A percentile compares a stretch with the other conserved stretches of the same genome.
Evolutionary conservation across 1,284 basidiomycete genomes (phyloP).

Genomic region (Serendipita sp.): DNA sequence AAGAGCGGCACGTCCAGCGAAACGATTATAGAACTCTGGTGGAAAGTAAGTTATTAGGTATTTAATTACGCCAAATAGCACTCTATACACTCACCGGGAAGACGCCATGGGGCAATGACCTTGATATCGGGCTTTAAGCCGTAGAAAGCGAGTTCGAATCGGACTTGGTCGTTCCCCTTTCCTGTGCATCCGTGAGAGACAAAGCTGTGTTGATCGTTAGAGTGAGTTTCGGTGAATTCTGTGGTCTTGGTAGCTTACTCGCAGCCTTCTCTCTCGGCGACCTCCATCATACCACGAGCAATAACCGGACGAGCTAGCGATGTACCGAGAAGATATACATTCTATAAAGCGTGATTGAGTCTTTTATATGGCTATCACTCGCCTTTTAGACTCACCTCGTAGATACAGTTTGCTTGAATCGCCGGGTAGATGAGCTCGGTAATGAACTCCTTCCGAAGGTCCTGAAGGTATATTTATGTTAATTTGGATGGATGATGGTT

Average conservation of each 20-base stretch:
- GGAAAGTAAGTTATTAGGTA: neutral
- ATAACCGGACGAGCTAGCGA: conserved; percentile 97
- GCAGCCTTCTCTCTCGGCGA: conserved; percentile 84
- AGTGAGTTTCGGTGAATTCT: neutral
- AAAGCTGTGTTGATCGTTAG: conserved; percentile 36
- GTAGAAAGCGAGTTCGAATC: conserved; percentile 98
- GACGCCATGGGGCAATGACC: conserved; percentile 95
- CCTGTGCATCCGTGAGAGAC: conserved; percentile 98
- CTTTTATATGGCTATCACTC: conserved; percentile 2
- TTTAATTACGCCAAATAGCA: neutral
- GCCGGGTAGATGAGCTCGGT: conserved; percentile 96
- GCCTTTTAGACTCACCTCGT: conserved; percentile 48
- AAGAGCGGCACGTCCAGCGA: conserved; percentile 87
- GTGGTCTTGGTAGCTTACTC: conserved; percentile 16
- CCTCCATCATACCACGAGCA: conserved; percentile 95
- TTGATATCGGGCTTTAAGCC: conserved; percentile 97
- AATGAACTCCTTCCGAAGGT: conserved; percentile 90
- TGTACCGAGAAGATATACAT: conserved; percentile 95
- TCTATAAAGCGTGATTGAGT: conserved; percentile 32
- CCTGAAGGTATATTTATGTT: conserved; percentile 31
- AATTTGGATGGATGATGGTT: neutral
- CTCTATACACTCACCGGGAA: conserved; percentile 48
- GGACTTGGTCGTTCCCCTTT: conserved; percentile 99
- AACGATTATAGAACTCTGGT: conserved; percentile 90
- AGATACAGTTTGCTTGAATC: conserved; percentile 97